Percentiles rank a stretch among this genome's conserved stretches.
Evolutionary conservation across 176 grass and related monocot species (phyloP).

Genomic region (Coix lacrymajobi): DNA sequence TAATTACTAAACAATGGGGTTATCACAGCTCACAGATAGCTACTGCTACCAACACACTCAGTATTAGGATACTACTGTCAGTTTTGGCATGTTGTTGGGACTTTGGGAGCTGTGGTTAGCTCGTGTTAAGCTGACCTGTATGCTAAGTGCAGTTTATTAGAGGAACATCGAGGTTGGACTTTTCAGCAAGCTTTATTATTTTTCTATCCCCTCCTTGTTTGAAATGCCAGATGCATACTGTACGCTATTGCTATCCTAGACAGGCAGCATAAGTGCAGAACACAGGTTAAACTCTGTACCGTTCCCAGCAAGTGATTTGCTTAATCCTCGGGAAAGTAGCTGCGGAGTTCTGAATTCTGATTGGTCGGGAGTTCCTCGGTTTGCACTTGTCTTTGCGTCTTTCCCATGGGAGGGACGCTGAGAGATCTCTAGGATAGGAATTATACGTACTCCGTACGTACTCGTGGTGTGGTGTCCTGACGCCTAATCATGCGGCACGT

Average conservation of each 20-base stretch:
- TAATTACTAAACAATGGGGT: background rate
- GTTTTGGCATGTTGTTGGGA: conserved; percentile 17
- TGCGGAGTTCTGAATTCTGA: background rate
- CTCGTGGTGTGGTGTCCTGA: background rate
- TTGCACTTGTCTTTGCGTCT: background rate
- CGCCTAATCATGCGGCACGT: background rate
- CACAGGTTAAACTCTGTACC: background rate
- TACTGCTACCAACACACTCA: background rate
- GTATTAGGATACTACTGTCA: background rate
- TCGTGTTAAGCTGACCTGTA: conserved; percentile 19
- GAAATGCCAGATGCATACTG: background rate
- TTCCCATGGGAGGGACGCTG: background rate
- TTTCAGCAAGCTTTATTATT: background rate
- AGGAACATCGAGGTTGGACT: conserved; percentile 15
- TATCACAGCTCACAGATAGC: conserved; percentile 2
- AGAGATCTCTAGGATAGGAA: background rate
- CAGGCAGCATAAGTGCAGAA: background rate
- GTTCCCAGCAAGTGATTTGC: background rate
- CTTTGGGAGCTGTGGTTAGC: background rate
- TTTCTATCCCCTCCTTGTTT: background rate
- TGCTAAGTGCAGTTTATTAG: background rate
- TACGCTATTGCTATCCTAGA: background rate
- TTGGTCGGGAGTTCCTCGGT: background rate
- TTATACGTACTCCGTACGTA: background rate
- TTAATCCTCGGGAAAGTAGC: background rate